phyloP scores from a whole-genome alignment of 1,284 basidiomycete genomes.

The Neonothopanus nambi region DNA sequence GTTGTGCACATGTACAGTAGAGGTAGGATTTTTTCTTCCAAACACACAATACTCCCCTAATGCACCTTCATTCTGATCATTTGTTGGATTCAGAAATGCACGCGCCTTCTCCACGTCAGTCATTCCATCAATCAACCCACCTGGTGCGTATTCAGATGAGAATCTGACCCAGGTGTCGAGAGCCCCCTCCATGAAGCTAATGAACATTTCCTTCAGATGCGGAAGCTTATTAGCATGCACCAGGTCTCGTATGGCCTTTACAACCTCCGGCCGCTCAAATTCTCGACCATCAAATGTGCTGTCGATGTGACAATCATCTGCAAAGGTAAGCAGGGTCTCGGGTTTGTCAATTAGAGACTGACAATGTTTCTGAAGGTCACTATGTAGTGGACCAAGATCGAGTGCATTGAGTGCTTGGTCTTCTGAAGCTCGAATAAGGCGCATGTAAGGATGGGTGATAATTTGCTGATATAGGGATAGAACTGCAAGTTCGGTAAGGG shows the following conservation, averaged over 20 bases:
- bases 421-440: slow-evolving; percentile 22
- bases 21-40: slow-evolving; percentile 20
- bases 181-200: slow-evolving; percentile 30
- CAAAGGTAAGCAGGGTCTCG: slow-evolving; percentile 22
- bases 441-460: slow-evolving; percentile 30
- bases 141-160: slow-evolving; percentile 32
- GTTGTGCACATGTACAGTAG: slow-evolving; percentile 25
- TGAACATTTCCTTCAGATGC: slow-evolving; percentile 23
- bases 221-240: slow-evolving; percentile 19
- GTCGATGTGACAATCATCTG: slow-evolving; percentile 12
- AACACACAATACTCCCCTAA: slow-evolving; percentile 26
- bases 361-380: slow-evolving; percentile 21
- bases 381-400: slow-evolving; percentile 29
- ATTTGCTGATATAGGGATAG: slow-evolving; percentile 19
- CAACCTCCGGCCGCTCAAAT: slow-evolving; percentile 10
- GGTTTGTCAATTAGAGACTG: slow-evolving; percentile 30
- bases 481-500: slow-evolving; percentile 22
- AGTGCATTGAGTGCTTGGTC: slow-evolving; percentile 26
- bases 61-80: slow-evolving; percentile 35
- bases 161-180: slow-evolving; percentile 31
- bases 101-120: slow-evolving; percentile 24
- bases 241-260: slow-evolving; percentile 14
- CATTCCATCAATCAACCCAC: slow-evolving; percentile 33
- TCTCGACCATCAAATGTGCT: slow-evolving; percentile 10
- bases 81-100: slow-evolving; percentile 32